Conservation (phyloP, 345 rosid genomes). For the Boechera divaricarpa region DNA sequence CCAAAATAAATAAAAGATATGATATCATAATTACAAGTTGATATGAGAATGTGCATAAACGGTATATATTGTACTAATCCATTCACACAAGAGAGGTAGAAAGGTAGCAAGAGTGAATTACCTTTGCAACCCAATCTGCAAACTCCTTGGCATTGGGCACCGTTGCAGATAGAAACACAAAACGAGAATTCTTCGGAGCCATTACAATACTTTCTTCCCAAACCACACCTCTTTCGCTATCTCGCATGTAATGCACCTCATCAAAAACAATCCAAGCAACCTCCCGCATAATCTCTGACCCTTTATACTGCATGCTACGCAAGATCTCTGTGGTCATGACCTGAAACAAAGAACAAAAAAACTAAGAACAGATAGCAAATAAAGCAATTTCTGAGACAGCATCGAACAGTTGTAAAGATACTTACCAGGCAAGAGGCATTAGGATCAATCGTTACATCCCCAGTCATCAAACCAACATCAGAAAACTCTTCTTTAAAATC, state of each 20-base stretch:
- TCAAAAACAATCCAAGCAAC: constrained; percentile 98
- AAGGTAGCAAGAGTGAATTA: constrained; percentile 34
- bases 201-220: constrained; percentile 99
- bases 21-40: neutral
- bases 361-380: constrained; percentile 31
- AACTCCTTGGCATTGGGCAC: constrained; percentile 99
- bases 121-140: constrained; percentile 99
- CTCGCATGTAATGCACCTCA: constrained; percentile 99
- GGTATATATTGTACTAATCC: neutral
- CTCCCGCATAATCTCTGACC: constrained; percentile 90
- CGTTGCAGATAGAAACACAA: constrained; percentile 97
- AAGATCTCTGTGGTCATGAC: constrained; percentile 99
- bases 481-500: constrained; percentile 98
- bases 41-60: constrained; percentile 5
- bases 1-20: neutral
- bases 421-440: constrained; percentile 92
- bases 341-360: constrained; percentile 53
- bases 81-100: neutral
- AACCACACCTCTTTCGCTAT: constrained; percentile 96
- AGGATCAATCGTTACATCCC: constrained; percentile 96
- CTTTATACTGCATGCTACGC: constrained; percentile 98
- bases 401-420: neutral
- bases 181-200: constrained; percentile 94
- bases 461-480: constrained; percentile 98
- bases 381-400: neutral